Base-by-base conservation (phyloP, 2,329 filamentous ascomycete species). In the Calonectria henricotiae region DNA sequence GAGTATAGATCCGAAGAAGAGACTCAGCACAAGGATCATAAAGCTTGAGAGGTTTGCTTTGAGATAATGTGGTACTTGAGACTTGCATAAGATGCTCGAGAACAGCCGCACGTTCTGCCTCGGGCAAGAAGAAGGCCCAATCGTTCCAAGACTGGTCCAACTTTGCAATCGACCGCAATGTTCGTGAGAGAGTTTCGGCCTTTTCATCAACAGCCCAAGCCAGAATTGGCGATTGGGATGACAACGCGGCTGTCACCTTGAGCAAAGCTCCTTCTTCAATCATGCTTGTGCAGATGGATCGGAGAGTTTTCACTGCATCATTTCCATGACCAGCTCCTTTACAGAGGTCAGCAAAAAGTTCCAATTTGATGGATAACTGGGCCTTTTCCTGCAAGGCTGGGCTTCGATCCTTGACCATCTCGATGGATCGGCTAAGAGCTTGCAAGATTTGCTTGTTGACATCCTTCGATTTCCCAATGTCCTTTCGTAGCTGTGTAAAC, bases 271-370 rank as follows among this genome's bases (percentile, higher is more conserved):
- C 90, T 44, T 89, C 86, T 30, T 89, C 86, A 5, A 93, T 84
- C 75, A 92, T 85, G 64, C 87, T 87, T 17, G 88, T 86, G 67
- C 92, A 88, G n/a, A 94, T 88, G 17, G 88, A 86, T 61, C 86
- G 83, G 7, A 93, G 85, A 1, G 89, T 87, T 37, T 87, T 85
- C 12, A 89, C 84, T 0, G 91, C 88, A 71, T 92, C 89, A 3
- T 89, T 86, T 20, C 83, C 82, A 54, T 88, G 85, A 5, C 88
- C 88, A 15, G 84, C 80, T 1, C 83, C 80, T 73, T 87, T 89
- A 74, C 88, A 90, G 1, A 90, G 77, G 44, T 93, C 90, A 2
- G 89, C 91, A 74, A 93, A 86, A 12, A 89, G 85, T 77, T 94
- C 92, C 44, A 93, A 83, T 77, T 94, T 94, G 64, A 86, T 85